Evolutionary conservation across 148 eudicot species (phyloP), one percentile per base, ranked within the genome.

Genomic region (Rhododendron ovatum): DNA sequence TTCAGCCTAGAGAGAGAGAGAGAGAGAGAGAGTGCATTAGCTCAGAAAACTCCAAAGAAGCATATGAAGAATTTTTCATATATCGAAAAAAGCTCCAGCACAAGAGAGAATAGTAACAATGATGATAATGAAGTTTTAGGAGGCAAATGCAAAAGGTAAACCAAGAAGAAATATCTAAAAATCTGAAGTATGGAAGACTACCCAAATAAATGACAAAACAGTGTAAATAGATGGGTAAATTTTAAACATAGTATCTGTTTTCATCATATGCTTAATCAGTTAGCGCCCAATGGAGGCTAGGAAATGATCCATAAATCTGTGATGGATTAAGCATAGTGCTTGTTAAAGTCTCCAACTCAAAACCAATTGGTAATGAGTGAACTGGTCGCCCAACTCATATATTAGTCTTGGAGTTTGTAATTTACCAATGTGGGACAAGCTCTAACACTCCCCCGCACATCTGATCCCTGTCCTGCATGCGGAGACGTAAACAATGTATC

Each of bases 1-100:
- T 86, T 94, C 98, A 53, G 99, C 98, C 99, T 95, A 85, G 78
- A 67, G 18, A 43, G 43, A 9, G 50, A 51, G 79, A 73, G 82
- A 73, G 17, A 26, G 26, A 45, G 79, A 43, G 28, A 51, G 84
- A 83, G 43, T 45, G 53, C 15, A 43, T 61, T 63, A 61, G 53
- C 84, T 39, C 2, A 10, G 35, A 30, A 15, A 71, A 71, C 39
- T 71, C 20, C 14, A 30, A 39, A 82, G 51, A 82, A 28, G 73
- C 41, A 57, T 35, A 8, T 26, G 5, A 81, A 13, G 8, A 20
- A 15, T 3, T 1, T 22, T 37, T 57, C 17, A 11, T 20, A 10
- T 4, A 57, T 37, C 15, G 1, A 57, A 55, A 10, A 57, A 20
- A 51, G 47, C 12, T 81, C 71, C 37, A 57, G 35, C 39, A 2